phyloP scores from a whole-genome alignment of 164 flowering plant species.

The Akebia trifoliata region DNA sequence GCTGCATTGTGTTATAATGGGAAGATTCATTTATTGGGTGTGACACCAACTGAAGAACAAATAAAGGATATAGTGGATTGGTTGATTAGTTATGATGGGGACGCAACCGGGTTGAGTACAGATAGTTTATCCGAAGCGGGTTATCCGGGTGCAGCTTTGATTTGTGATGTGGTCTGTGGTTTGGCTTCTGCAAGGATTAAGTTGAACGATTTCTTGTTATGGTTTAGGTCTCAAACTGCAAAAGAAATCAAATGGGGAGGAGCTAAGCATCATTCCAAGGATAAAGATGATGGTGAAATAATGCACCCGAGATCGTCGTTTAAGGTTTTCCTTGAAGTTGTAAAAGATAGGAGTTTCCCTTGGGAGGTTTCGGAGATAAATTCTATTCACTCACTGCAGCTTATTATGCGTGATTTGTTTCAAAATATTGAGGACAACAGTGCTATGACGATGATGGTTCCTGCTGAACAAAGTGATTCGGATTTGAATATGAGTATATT shows the following conservation, averaged over 20 bases:
- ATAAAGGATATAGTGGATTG: slow-evolving; percentile 7
- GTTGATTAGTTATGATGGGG: slow-evolving; percentile 1
- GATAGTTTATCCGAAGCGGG: slow-evolving; percentile 11
- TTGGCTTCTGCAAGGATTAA: neutral
- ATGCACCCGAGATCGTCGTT: slow-evolving; percentile 15
- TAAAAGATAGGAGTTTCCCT: slow-evolving; percentile 9
- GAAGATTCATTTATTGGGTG: neutral
- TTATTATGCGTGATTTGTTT: slow-evolving; percentile 6
- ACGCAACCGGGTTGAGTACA: slow-evolving; percentile 9
- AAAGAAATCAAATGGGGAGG: slow-evolving; percentile 13
- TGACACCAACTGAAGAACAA: slow-evolving; percentile 5
- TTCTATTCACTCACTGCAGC: slow-evolving; percentile 11
- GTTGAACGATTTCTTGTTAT: slow-evolving; percentile 1
- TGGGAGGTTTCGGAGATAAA: slow-evolving; percentile 10
- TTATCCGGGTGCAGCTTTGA: neutral
- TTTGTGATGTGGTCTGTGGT: slow-evolving; percentile 9
- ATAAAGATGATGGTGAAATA: slow-evolving; percentile 11
- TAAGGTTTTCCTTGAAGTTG: slow-evolving; percentile 15
- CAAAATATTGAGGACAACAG: neutral
- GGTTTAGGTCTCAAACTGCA: slow-evolving; percentile 11
- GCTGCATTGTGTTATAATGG: slow-evolving; percentile 3
- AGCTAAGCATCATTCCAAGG: slow-evolving; percentile 5
- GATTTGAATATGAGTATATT: slow-evolving; percentile 2
- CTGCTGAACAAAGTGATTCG: neutral
- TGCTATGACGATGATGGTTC: neutral